Evolutionary conservation across 163 green algal species (phyloP), one percentile per base, ranked within the genome.

Genomic region (Scenedesmus sp.): DNA sequence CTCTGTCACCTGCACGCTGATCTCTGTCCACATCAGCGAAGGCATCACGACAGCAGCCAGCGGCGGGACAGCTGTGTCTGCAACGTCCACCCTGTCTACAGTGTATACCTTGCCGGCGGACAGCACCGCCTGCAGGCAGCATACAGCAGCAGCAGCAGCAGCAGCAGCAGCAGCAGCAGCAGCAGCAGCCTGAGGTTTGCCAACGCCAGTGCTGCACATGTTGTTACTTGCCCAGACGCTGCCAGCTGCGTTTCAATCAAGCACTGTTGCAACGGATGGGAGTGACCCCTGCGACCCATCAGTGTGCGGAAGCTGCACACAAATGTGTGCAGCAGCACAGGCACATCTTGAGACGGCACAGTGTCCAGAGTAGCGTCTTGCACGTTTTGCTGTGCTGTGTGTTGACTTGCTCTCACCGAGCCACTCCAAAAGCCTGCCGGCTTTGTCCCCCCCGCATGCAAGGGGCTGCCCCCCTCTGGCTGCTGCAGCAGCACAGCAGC

Each of bases 371-470:
- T 22, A n/a, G n/a, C n/a, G n/a, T n/a, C n/a, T n/a, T n/a, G n/a
- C n/a, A n/a, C n/a, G n/a, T n/a, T n/a, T n/a, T 33, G 65, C 65
- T 35, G 13, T 15, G 65, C 13, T 24, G 61, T 33, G 61, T 76
- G 13, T 33, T 15, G 24, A 76, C 61, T 76, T 12, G 22, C 37
- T 40, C 85, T 90, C 33, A 90, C 85, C 85, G 85, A 35, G 16
- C 85, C 85, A 51, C 85, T 90, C 85, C 85, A 90, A 30, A 90
- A 90, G 24, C 85, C 85, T 16, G 72, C 46, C 10, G 85, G 85
- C 9, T 46, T 84, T 5, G 85, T 90, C 5, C 85, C 85, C 3
- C 85, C 85, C 9, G 85, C 85, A 53, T 85, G 85, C 85, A 90
- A 49, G 6, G 2, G 1, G 53, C 70, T 85, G 85, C 85, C 85